Evolutionary conservation across 2,329 filamentous ascomycete genomes (phyloP).

Genomic region (Lithohypha guttulata): DNA sequence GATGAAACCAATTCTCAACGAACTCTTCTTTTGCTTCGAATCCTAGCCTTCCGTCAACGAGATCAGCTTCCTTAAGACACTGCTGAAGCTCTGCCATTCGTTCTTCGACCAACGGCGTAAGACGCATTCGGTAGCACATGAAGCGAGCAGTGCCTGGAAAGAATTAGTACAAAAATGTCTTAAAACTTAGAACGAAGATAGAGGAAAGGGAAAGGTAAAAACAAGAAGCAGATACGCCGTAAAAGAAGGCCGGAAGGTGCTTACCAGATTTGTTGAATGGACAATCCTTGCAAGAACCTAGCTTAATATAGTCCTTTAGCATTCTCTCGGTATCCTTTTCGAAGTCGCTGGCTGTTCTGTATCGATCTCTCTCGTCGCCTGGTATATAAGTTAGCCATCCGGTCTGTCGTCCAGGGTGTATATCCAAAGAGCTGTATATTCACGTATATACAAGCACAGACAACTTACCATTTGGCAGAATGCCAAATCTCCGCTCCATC

Average conservation of each 20-base stretch:
- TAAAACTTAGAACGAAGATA: no score
- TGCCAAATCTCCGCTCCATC: not conserved
- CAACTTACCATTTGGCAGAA: no score
- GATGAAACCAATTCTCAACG: no score
- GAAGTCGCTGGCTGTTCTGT: constrained; percentile 1
- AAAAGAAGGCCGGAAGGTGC: not conserved
- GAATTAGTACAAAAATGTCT: not conserved
- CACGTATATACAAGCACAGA: no score
- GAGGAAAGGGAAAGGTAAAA: not conserved
- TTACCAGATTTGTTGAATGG: constrained; percentile 3
- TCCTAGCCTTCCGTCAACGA: no score
- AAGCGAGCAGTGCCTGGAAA: not conserved
- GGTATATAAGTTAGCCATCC: no score
- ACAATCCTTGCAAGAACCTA: constrained; percentile 3
- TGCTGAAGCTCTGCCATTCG: not conserved
- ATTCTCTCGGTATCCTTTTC: constrained; percentile 2
- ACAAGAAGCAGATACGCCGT: not conserved
- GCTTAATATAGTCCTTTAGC: constrained; percentile 4
- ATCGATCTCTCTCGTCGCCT: no score
- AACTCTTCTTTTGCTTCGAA: no score
- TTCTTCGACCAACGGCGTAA: not conserved
- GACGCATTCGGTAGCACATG: constrained; percentile 8
- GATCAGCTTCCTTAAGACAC: not conserved
- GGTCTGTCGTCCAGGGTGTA: no score
- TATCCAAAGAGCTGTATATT: no score